Evolutionary conservation across 345 rosid species (phyloP), one percentile per base, ranked within the genome.

Genomic region (Gossypium thurberi): DNA sequence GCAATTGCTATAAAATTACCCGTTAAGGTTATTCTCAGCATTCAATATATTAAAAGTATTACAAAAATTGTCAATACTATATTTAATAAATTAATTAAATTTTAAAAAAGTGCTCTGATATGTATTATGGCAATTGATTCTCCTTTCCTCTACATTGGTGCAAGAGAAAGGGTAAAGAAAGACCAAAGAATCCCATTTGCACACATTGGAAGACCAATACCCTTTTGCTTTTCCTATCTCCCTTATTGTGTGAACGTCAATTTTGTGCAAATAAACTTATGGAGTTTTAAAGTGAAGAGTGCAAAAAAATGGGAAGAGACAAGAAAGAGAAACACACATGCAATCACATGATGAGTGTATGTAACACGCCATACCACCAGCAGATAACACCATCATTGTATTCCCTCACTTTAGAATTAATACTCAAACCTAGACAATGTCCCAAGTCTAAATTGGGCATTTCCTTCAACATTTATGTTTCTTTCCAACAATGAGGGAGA

Each of bases 121-220:
- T 33, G 40, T 33, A 33, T 20, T 46, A 71, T 63, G 58, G 18
- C 43, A 47, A 74, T 51, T 76, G 81, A 64, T 73, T 75, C 74
- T 67, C 78, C 37, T 60, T 60, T 21, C 53, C 73, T 69, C 67
- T 53, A 82, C 85, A 78, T 82, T 80, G 90, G 81, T 79, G 70
- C 81, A 78, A 83, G 88, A 62, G 53, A 84, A 86, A 85, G 89
- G 64, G 79, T 74, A 72, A 81, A 84, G 77, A 81, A 84, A 80
- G 33, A 50, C 76, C 76, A 11, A 69, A 70, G 70, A 55, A 64
- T 50, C 50, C 26, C 74, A 51, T 51, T 47, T 43, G 43, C 42
- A 77, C 73, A 46, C 21, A 47, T 23, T 47, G 56, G 55, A 23
- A 47, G 56, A 66, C 70, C 40, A 47, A 14, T 47, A 21, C 74